Conservation (phyloP, 2,329 filamentous ascomycete genomes). For the Clarireedia sp. region DNA sequence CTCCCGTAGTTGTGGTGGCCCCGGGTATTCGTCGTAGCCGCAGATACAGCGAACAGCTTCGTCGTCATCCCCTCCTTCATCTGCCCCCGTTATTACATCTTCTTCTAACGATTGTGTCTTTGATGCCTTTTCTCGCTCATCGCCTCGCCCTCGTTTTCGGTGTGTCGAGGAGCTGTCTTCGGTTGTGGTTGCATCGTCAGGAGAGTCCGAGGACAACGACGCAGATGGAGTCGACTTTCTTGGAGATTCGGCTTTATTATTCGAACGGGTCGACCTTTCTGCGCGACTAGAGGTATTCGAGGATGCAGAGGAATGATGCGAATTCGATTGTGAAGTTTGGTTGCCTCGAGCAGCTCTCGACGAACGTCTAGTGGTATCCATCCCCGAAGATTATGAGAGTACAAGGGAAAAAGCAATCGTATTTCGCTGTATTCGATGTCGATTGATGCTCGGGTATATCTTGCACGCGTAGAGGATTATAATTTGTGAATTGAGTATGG, state of each 20-base stretch:
- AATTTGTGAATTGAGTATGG: constrained; percentile 13
- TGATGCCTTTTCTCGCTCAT: constrained; percentile 25
- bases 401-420: neutral
- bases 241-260: constrained; percentile 64
- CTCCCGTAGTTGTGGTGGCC: constrained; percentile 55
- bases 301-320: constrained; percentile 70
- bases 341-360: constrained; percentile 82
- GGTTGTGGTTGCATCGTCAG: constrained; percentile 46
- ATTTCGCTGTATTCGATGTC: neutral
- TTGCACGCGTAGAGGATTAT: constrained; percentile 3
- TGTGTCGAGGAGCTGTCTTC: constrained; percentile 66
- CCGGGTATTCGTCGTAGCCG: constrained; percentile 89
- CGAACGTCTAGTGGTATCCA: constrained; percentile 66
- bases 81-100: constrained; percentile 48
- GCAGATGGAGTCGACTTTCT: constrained; percentile 68
- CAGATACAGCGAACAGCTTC: constrained; percentile 95
- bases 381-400: constrained; percentile 26
- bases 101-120: constrained; percentile 43
- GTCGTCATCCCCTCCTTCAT: constrained; percentile 71
- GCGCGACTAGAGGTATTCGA: constrained; percentile 69
- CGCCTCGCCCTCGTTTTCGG: constrained; percentile 63
- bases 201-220: constrained; percentile 62
- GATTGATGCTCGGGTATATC: neutral
- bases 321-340: constrained; percentile 59
- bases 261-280: constrained; percentile 65